Evolutionary conservation across 1,284 basidiomycete species (phyloP).

Genomic region (Takashimella koratensis): DNA sequence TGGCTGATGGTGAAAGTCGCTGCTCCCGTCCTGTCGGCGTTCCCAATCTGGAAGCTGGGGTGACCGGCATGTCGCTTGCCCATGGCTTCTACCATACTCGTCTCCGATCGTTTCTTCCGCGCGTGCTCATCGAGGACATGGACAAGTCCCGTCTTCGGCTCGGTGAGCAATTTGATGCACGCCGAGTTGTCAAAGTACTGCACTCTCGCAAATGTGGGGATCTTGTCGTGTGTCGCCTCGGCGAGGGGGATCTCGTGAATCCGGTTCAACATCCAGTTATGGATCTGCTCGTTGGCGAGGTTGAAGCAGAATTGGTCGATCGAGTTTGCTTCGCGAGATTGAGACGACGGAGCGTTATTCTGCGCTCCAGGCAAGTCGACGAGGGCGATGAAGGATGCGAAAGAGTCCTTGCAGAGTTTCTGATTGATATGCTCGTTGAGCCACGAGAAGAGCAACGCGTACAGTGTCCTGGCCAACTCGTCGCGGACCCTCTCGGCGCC

Average conservation of each 20-base stretch:
- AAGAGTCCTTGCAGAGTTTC: constrained; percentile 85
- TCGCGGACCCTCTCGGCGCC: constrained; percentile 89
- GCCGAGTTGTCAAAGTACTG: constrained; percentile 91
- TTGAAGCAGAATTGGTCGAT: constrained; percentile 97
- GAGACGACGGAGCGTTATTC: constrained; percentile 61
- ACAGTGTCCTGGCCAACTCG: constrained; percentile 86
- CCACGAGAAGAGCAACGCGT: constrained; percentile 94
- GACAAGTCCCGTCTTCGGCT: constrained; percentile 83
- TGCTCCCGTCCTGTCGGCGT: constrained; percentile 70
- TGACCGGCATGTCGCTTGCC: constrained; percentile 92
- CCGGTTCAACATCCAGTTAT: constrained; percentile 74
- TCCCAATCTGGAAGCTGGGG: constrained; percentile 77
- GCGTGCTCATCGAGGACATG: constrained; percentile 98
- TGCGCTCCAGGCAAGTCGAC: constrained; percentile 94
- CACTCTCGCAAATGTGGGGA: constrained; percentile 55
- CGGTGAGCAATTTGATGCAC: constrained; percentile 79
- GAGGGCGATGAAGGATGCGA: constrained; percentile 86
- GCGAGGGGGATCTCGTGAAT: constrained; percentile 67
- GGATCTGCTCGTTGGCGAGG: constrained; percentile 86
- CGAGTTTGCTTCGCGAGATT: constrained; percentile 67
- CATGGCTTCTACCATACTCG: constrained; percentile 92
- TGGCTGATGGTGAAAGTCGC: constrained; percentile 90
- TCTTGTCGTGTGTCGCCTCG: constrained; percentile 83
- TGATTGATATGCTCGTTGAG: constrained; percentile 95
- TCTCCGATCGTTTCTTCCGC: constrained; percentile 83